Percentiles rank a stretch among this genome's conserved stretches.
These are phyloP conservation scores for Fusarium praegraminearum DNA, from an alignment of 2,329 filamentous ascomycete species.

Conservation along the genomic window DNA sequence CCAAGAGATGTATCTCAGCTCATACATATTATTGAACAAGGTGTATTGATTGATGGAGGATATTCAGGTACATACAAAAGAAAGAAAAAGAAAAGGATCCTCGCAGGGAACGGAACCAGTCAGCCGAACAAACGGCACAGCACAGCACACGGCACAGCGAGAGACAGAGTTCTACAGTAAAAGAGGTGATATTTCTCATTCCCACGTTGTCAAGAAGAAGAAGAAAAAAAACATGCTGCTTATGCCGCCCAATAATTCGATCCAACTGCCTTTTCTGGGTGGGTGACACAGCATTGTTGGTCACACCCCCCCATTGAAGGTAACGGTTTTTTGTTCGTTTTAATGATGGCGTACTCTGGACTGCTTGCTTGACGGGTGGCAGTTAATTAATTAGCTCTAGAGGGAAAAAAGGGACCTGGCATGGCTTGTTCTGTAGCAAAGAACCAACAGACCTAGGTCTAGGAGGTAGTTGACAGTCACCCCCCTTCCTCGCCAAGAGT, in stretches of 20 bases:
- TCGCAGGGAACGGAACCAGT: constrained; percentile 1
- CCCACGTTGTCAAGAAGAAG: not conserved
- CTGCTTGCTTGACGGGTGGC: not conserved
- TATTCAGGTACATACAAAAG: not conserved
- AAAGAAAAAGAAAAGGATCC: not conserved
- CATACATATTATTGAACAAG: not conserved
- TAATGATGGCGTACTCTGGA: not conserved
- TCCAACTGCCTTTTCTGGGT: not conserved
- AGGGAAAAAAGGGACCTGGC: not conserved
- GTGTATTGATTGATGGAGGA: not conserved
- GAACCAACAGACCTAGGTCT: not conserved
- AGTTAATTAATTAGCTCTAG: not conserved
- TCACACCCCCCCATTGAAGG: not conserved
- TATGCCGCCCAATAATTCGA: not conserved
- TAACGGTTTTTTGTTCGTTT: not conserved
- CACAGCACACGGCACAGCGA: not conserved
- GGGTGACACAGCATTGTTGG: not conserved
- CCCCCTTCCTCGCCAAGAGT: not conserved
- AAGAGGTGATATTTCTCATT: not conserved
- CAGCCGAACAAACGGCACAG: not conserved
- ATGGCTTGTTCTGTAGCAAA: not conserved
- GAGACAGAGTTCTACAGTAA: too few relatives aligned
- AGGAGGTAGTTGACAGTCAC: constrained; percentile 11
- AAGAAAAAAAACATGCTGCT: not conserved
- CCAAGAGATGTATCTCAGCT: not conserved